Conservation (phyloP, 306 rosid genomes). For the Castanea crenata region DNA sequence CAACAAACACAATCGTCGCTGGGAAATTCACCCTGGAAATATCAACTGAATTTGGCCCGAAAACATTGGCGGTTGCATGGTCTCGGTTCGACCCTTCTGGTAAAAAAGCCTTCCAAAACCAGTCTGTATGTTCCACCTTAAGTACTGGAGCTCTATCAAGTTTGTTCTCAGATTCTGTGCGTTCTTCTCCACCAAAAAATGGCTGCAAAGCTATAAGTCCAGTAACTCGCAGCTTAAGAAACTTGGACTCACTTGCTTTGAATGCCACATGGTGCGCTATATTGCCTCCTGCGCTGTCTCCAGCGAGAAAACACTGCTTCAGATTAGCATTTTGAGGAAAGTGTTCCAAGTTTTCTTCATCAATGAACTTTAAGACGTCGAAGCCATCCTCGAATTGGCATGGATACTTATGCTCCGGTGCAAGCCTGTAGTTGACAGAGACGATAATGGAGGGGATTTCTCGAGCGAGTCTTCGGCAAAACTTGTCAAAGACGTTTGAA, state of each 20-base stretch:
- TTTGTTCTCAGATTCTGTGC: constrained; percentile 28
- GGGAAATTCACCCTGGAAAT: constrained; percentile 19
- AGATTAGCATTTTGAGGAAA: constrained; percentile 13
- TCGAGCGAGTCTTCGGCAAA: background rate
- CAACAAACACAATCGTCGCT: constrained; percentile 12
- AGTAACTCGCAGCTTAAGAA: background rate
- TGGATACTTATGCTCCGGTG: constrained; percentile 32
- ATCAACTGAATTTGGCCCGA: constrained; percentile 21
- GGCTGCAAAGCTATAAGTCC: constrained; percentile 39
- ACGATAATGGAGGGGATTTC: constrained; percentile 21
- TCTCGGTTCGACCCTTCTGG: constrained; percentile 23
- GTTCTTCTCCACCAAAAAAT: constrained; percentile 35
- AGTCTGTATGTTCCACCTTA: background rate
- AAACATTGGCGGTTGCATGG: constrained; percentile 26
- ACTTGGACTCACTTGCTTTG: constrained; percentile 6
- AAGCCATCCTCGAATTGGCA: constrained; percentile 32
- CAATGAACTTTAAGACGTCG: constrained; percentile 29
- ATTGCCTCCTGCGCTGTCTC: constrained; percentile 44
- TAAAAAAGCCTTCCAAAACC: constrained; percentile 37
- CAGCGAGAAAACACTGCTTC: constrained; percentile 20
- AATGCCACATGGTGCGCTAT: constrained; percentile 34
- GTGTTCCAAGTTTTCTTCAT: background rate
- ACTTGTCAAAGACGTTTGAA: background rate
- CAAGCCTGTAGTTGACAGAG: constrained; percentile 38
- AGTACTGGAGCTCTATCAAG: background rate